Evolutionary conservation across 176 grass and related monocot species (phyloP).

Genomic region (Aechmea fasciata): DNA sequence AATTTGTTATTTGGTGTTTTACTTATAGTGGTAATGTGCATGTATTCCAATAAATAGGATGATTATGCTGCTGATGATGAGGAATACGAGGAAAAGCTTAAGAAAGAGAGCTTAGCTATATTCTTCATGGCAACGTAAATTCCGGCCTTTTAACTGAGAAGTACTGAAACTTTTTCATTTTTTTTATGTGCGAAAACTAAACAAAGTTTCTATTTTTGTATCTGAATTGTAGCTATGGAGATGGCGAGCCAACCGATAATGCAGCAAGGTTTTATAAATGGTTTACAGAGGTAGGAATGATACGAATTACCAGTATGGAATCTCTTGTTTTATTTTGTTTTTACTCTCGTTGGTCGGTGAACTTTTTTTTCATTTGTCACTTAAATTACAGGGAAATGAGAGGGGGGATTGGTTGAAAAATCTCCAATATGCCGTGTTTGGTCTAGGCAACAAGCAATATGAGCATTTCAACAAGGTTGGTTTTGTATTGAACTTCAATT

Average conservation of each 20-base stretch:
- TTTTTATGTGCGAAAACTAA: not conserved
- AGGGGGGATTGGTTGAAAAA: conserved; percentile 40
- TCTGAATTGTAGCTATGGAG: conserved; percentile 49
- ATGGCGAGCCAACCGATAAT: conserved; percentile 95
- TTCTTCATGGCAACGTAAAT: conserved; percentile 89
- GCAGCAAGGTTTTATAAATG: conserved; percentile 93
- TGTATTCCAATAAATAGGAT: conserved; percentile 32
- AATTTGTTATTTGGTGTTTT: not conserved
- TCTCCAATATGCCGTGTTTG: conserved; percentile 80
- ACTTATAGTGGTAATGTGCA: too few species aligned
- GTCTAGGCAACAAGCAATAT: conserved; percentile 80
- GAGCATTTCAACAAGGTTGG: conserved; percentile 94
- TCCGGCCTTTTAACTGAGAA: not conserved
- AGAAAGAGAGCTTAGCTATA: conserved; percentile 54
- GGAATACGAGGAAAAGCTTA: conserved; percentile 71
- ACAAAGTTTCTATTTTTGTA: conserved; percentile 2
- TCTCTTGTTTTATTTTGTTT: not conserved
- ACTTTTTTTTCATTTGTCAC: not conserved
- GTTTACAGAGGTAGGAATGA: conserved; percentile 69
- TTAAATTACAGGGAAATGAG: conserved; percentile 44
- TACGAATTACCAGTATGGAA: not conserved
- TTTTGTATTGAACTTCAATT: not conserved
- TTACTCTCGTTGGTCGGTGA: too few species aligned
- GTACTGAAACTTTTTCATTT: not conserved
- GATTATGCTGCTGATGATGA: conserved; percentile 82